These are phyloP conservation scores for Trametes versicolor DNA, from an alignment of 1,284 basidiomycete species.

Conservation along the genomic window DNA sequence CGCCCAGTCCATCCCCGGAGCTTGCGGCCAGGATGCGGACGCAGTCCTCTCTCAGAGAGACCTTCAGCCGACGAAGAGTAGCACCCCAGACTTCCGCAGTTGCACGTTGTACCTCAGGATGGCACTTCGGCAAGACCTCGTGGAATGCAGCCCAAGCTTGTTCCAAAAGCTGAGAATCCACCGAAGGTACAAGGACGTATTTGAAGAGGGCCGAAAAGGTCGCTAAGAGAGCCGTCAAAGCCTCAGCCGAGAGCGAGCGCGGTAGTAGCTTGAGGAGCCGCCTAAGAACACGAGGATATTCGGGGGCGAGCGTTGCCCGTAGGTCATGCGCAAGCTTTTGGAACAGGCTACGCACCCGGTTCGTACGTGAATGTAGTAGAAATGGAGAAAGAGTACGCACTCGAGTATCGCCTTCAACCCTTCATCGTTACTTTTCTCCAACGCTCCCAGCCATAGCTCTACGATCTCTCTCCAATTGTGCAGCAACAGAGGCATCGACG, in stretches of 20 bases:
- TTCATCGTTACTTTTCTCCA: constrained; percentile 72
- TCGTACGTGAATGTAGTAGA: constrained; percentile 27
- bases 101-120: constrained; percentile 73
- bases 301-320: constrained; percentile 71
- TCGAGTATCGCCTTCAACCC: constrained; percentile 74
- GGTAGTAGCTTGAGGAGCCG: constrained; percentile 67
- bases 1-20: constrained; percentile 55
- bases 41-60: constrained; percentile 58
- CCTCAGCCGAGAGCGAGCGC: constrained; percentile 63
- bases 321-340: constrained; percentile 82
- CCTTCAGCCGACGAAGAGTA: constrained; percentile 70
- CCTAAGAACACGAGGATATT: constrained; percentile 63
- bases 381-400: constrained; percentile 53
- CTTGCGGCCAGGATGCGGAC: constrained; percentile 56
- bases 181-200: constrained; percentile 71
- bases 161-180: constrained; percentile 58
- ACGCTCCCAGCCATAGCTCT: constrained; percentile 64
- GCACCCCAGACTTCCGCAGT: constrained; percentile 84
- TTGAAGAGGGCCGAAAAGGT: constrained; percentile 75
- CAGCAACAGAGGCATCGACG: constrained; percentile 83
- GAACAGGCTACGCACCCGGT: constrained; percentile 60
- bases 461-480: constrained; percentile 81
- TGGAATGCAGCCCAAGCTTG: constrained; percentile 66
- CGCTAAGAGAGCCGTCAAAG: constrained; percentile 70
- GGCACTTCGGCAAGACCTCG: constrained; percentile 62